Evolutionary conservation across 352 stramenopile genomes (phyloP).

Genomic region (Pythium aphanidermatum): DNA sequence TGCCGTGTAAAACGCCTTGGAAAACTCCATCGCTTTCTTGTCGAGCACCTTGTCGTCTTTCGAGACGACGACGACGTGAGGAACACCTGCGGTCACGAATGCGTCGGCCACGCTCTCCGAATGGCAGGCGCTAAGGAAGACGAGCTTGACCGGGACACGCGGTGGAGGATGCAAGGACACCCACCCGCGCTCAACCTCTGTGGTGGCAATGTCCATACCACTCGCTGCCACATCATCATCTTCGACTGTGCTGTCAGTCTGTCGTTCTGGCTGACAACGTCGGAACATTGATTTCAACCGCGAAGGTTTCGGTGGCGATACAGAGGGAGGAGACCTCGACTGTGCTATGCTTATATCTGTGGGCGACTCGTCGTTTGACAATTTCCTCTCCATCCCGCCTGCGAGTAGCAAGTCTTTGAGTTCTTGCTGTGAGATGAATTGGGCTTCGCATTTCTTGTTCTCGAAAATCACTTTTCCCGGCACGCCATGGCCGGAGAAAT

Average conservation of each 20-base stretch:
- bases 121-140: constrained; percentile 89
- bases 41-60: constrained; percentile 82
- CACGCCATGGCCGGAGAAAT: constrained; percentile 77
- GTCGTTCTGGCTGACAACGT: constrained; percentile 2
- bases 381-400: constrained; percentile 40
- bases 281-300: neutral
- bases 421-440: constrained; percentile 79
- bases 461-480: constrained; percentile 80
- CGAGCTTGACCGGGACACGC: constrained; percentile 58
- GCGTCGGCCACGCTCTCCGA: constrained; percentile 84
- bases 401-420: constrained; percentile 70
- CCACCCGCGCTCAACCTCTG: constrained; percentile 43
- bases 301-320: neutral
- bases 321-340: neutral
- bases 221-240: constrained; percentile 4
- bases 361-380: neutral
- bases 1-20: constrained; percentile 86
- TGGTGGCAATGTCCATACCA: constrained; percentile 17
- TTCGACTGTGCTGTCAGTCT: neutral
- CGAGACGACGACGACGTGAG: constrained; percentile 88
- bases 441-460: constrained; percentile 68
- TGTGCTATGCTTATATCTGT: constrained; percentile 4
- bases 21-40: constrained; percentile 85
- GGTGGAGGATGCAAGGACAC: constrained; percentile 33
- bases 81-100: constrained; percentile 85